phyloP scores from a whole-genome alignment of 2,329 filamentous ascomycete genomes.

The Cladosporium halotolerans region DNA sequence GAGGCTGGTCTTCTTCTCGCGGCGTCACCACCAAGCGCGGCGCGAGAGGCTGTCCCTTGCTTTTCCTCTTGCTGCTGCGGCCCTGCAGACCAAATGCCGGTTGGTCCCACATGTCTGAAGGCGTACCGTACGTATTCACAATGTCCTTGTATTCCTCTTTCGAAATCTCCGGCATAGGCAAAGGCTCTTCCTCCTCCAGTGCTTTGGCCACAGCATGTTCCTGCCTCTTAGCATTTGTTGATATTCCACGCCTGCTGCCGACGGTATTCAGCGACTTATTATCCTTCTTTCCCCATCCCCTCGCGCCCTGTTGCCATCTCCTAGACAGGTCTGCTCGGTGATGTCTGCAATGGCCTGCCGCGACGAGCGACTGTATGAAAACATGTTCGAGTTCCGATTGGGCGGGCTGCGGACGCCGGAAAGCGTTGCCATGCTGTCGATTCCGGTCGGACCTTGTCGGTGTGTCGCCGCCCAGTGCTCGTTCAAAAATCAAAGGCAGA shows the following conservation, averaged over 20 bases:
- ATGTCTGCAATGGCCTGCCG: slow-evolving; percentile 44
- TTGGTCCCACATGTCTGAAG: slow-evolving; percentile 14
- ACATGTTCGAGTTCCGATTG: slow-evolving; percentile 39
- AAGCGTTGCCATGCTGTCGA: not conserved
- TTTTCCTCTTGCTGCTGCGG: not conserved
- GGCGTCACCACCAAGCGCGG: slow-evolving; percentile 26
- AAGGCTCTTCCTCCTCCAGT: not conserved
- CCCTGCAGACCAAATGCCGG: slow-evolving; percentile 2
- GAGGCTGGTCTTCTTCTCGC: slow-evolving; percentile 20
- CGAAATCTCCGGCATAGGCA: slow-evolving; percentile 21
- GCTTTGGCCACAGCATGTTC: not conserved
- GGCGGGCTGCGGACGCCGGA: not conserved
- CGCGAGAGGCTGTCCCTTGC: slow-evolving; percentile 19
- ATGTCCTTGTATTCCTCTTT: slow-evolving; percentile 42
- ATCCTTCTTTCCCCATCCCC: slow-evolving; percentile 2
- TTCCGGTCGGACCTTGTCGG: not conserved
- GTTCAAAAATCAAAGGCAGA: not conserved
- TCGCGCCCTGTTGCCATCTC: not conserved
- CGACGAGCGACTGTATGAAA: slow-evolving; percentile 47
- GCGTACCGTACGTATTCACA: slow-evolving; percentile 41
- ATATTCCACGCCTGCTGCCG: slow-evolving; percentile 1
- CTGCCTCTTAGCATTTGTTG: not conserved
- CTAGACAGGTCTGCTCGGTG: slow-evolving; percentile 36
- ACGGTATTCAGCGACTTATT: too few relatives aligned
- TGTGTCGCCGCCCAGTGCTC: not conserved